These are phyloP conservation scores for Pestalotiopsis fici DNA, from an alignment of 2,329 filamentous ascomycete genomes.

Conservation along the genomic window DNA sequence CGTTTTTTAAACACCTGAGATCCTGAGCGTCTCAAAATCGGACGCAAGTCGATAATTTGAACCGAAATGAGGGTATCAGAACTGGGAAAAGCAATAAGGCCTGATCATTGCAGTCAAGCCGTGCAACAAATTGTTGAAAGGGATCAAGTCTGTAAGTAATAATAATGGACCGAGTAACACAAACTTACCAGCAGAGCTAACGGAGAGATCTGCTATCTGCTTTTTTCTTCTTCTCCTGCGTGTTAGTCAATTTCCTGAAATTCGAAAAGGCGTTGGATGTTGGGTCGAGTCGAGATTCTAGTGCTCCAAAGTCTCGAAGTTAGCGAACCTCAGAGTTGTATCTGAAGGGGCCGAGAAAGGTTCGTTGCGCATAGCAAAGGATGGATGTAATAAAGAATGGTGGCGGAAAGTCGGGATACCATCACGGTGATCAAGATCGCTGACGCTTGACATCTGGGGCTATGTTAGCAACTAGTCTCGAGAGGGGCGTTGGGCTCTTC, in stretches of 20 bases:
- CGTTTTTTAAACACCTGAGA: not conserved
- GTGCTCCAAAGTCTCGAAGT: not conserved
- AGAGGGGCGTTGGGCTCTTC: not conserved
- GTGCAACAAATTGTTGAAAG: not conserved
- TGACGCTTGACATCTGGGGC: constrained; percentile 51
- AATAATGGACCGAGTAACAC: not conserved
- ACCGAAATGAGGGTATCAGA: not conserved
- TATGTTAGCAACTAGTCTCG: constrained; percentile 27
- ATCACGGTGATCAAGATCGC: constrained; percentile 37
- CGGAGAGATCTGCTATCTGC: not conserved
- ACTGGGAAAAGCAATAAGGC: not conserved
- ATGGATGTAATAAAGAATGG: not conserved
- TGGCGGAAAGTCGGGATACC: not conserved
- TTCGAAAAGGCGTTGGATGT: not conserved
- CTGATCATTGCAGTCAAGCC: not conserved
- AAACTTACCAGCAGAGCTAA: constrained; percentile 2
- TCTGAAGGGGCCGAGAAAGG: not conserved
- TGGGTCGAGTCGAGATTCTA: not conserved
- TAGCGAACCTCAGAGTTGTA: not conserved
- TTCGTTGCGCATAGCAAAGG: not conserved
- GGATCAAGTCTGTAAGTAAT: not conserved
- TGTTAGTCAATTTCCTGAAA: not conserved
- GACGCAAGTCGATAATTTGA: not conserved
- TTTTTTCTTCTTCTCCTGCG: not conserved
- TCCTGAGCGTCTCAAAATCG: not conserved